A percentile compares a stretch with the other conserved stretches of the same genome.
Conservation (phyloP, 192 early-diverging fungal genomes). For the Phlyctochytrium arcticum region DNA sequence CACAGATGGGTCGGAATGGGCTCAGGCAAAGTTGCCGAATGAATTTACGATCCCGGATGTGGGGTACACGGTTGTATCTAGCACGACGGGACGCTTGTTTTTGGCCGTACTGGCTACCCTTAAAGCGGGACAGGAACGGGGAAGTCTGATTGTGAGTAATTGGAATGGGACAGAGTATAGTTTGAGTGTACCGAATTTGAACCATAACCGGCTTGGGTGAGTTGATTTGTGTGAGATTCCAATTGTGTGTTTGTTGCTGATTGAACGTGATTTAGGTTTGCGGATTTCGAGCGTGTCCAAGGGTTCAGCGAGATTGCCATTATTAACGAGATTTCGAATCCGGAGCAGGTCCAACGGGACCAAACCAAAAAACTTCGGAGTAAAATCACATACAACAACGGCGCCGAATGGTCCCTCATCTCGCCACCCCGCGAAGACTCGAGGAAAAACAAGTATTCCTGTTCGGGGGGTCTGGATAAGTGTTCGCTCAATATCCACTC, state of each 20-base stretch:
- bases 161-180: conserved; percentile 74
- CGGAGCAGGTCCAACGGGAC: conserved; percentile 55
- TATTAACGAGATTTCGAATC: conserved; percentile 79
- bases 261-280: conserved; percentile 36
- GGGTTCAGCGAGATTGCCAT: conserved; percentile 82
- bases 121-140: conserved; percentile 53
- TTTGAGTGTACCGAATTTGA: conserved; percentile 68
- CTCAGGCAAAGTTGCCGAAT: conserved; percentile 75
- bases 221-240: neutral
- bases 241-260: neutral
- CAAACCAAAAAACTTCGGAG: conserved; percentile 66
- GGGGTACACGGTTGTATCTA: conserved; percentile 79
- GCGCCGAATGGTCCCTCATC: conserved; percentile 16
- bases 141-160: conserved; percentile 83
- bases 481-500: conserved; percentile 82
- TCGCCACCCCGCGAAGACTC: neutral
- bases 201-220: conserved; percentile 63
- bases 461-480: conserved; percentile 16
- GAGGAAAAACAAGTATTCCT: neutral
- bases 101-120: conserved; percentile 64
- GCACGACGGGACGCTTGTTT: conserved; percentile 71
- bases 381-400: conserved; percentile 82
- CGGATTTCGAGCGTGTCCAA: conserved; percentile 90
- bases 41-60: conserved; percentile 63
- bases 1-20: conserved; percentile 66